phyloP scores from a whole-genome alignment of 768 basidiomycete species.

The Leccinum olivaceopallidum region DNA sequence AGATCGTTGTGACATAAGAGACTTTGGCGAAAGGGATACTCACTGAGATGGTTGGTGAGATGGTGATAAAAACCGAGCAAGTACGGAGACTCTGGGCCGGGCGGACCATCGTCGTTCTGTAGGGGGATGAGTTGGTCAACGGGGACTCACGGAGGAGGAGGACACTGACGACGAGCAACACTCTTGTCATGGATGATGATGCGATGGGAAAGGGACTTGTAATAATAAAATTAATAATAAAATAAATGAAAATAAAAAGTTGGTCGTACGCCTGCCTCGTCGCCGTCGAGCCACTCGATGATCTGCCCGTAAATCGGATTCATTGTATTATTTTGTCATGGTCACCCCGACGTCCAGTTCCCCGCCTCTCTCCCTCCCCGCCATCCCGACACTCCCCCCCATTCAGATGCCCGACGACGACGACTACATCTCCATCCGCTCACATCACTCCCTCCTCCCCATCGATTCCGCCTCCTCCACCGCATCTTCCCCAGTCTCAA shows the following conservation, averaged over 20 bases:
- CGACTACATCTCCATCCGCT: slow-evolving; percentile 26
- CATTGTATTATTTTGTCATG: slow-evolving; percentile 23
- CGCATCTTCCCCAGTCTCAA: slow-evolving; percentile 37
- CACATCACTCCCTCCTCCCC: slow-evolving; percentile 30
- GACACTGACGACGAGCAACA: slow-evolving; percentile 46
- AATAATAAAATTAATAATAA: not conserved
- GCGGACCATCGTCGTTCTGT: slow-evolving; percentile 87
- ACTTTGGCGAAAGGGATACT: slow-evolving; percentile 17
- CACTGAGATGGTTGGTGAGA: slow-evolving; percentile 61
- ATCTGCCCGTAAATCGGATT: slow-evolving; percentile 11
- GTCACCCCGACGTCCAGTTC: slow-evolving; percentile 14
- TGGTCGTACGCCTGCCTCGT: slow-evolving; percentile 5
- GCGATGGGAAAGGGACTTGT: not conserved
- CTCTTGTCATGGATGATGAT: slow-evolving; percentile 26
- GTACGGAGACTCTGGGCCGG: slow-evolving; percentile 70
- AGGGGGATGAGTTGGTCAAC: not conserved
- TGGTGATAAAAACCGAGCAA: slow-evolving; percentile 68
- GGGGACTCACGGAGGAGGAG: not conserved
- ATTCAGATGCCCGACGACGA: slow-evolving; percentile 41
- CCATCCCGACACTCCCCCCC: slow-evolving; percentile 46
- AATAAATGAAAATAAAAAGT: slow-evolving; percentile 6
- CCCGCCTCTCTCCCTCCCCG: slow-evolving; percentile 31
- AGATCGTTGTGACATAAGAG: slow-evolving; percentile 9
- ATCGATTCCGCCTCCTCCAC: slow-evolving; percentile 47
- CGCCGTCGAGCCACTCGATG: slow-evolving; percentile 14